phyloP scores from a whole-genome alignment of 2,329 filamentous ascomycete species.

The Paecilomyces niveus region DNA sequence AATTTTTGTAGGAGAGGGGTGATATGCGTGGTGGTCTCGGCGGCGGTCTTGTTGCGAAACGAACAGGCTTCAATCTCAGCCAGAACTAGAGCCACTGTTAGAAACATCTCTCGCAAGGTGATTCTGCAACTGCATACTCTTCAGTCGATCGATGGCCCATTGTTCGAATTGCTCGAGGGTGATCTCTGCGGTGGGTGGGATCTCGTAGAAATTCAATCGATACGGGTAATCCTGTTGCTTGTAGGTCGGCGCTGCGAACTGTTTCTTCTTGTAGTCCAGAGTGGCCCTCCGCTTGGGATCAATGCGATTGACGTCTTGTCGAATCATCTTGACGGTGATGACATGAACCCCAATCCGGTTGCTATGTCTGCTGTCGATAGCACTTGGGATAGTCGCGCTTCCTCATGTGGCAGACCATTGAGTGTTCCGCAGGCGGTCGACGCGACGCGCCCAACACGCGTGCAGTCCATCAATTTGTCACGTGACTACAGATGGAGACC shows the following conservation, averaged over 20 bases:
- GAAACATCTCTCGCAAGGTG: not conserved
- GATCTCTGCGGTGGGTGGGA: constrained; percentile 86
- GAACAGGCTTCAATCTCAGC: constrained; percentile 74
- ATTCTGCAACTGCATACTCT: constrained; percentile 48
- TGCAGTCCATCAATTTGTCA: not conserved
- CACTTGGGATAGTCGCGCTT: not conserved
- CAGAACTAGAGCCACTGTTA: constrained; percentile 21
- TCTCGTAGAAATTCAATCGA: constrained; percentile 84
- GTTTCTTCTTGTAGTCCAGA: constrained; percentile 74
- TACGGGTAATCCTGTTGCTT: constrained; percentile 73
- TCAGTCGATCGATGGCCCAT: constrained; percentile 91
- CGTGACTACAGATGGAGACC: not conserved
- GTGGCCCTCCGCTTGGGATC: constrained; percentile 67
- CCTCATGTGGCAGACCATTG: not conserved
- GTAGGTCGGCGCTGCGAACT: constrained; percentile 72
- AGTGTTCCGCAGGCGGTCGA: not conserved
- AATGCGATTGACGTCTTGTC: constrained; percentile 36
- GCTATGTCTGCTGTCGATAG: not conserved
- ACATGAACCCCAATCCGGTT: not conserved
- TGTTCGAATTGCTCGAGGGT: constrained; percentile 96
- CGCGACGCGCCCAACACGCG: not conserved
- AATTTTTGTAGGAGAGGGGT: constrained; percentile 80
- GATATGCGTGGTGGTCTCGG: constrained; percentile 79
- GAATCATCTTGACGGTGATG: constrained; percentile 30
- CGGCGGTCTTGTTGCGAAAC: constrained; percentile 80